Conservation (phyloP, 2,329 filamentous ascomycete genomes). For the Nemania diffusa region DNA sequence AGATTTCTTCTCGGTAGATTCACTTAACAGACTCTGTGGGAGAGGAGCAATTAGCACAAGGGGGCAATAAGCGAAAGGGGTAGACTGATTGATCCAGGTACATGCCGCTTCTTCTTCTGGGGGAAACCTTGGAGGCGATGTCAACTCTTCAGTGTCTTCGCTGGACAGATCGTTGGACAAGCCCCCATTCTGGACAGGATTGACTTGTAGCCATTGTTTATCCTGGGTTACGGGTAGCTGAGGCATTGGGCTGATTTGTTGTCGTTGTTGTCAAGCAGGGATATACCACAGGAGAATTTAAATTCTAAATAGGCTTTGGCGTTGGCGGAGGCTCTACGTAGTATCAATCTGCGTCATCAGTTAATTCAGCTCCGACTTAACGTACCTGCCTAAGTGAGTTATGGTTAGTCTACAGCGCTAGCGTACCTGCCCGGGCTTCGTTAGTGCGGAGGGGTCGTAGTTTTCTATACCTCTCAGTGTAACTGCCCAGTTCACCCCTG, state of each 20-base stretch:
- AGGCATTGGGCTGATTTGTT: slow-evolving; percentile 32
- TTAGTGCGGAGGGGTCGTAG: background rate
- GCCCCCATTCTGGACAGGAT: background rate
- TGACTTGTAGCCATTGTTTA: slow-evolving; percentile 15
- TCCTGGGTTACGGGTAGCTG: slow-evolving; percentile 24
- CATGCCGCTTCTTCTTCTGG: slow-evolving; percentile 68
- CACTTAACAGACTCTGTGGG: slow-evolving; percentile 70
- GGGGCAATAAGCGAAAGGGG: slow-evolving; percentile 3
- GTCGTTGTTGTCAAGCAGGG: background rate
- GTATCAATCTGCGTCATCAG: slow-evolving; percentile 11
- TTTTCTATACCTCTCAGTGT: background rate
- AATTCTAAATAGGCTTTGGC: too few species aligned
- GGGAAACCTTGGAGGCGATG: slow-evolving; percentile 55
- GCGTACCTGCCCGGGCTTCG: background rate
- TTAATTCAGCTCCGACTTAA: too few species aligned
- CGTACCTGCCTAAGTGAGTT: background rate
- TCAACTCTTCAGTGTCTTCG: slow-evolving; percentile 45
- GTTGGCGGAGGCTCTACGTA: background rate
- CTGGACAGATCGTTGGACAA: slow-evolving; percentile 30
- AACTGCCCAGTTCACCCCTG: too few species aligned
- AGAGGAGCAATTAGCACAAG: slow-evolving; percentile 11
- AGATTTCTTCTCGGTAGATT: slow-evolving; percentile 78
- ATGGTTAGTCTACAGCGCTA: background rate
- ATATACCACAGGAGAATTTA: background rate
- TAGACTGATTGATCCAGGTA: slow-evolving; percentile 29